Conservation (phyloP, 1,284 basidiomycete genomes). For the Cutaneotrichosporon sp. region DNA sequence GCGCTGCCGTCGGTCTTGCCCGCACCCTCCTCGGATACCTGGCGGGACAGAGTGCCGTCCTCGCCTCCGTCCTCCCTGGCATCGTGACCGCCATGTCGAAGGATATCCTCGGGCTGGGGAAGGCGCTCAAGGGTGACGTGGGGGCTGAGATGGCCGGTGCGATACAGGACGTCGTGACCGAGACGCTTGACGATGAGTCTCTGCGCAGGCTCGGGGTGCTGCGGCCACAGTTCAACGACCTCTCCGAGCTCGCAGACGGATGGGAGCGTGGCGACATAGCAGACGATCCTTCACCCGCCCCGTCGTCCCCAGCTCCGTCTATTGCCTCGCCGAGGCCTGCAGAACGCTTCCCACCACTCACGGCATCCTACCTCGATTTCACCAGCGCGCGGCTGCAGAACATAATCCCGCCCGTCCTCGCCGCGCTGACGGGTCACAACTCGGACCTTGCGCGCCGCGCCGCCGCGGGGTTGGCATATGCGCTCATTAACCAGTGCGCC, state of each 20-base stretch:
- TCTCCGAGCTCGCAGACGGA: constrained; percentile 43
- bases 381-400: constrained; percentile 49
- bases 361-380: constrained; percentile 51
- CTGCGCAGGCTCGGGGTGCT: constrained; percentile 63
- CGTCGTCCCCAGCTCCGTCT: constrained; percentile 17
- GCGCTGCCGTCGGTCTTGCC: constrained; percentile 64
- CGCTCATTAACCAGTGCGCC: constrained; percentile 63
- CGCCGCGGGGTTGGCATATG: constrained; percentile 57
- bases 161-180: constrained; percentile 57
- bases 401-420: constrained; percentile 47
- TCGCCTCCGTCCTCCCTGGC: constrained; percentile 72
- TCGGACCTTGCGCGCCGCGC: constrained; percentile 48
- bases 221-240: constrained; percentile 57
- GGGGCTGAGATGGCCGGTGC: constrained; percentile 61
- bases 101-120: constrained; percentile 54
- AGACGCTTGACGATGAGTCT: constrained; percentile 62
- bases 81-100: constrained; percentile 73
- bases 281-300: constrained; percentile 16
- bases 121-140: constrained; percentile 51
- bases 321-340: not conserved
- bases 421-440: constrained; percentile 39
- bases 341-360: constrained; percentile 47
- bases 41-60: constrained; percentile 60
- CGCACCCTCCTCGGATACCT: constrained; percentile 66
- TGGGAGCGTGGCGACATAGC: constrained; percentile 19